Percentiles rank a stretch among this genome's conserved stretches.
Conservation (phyloP, 768 basidiomycete species). For the Termitomyces sp. region DNA sequence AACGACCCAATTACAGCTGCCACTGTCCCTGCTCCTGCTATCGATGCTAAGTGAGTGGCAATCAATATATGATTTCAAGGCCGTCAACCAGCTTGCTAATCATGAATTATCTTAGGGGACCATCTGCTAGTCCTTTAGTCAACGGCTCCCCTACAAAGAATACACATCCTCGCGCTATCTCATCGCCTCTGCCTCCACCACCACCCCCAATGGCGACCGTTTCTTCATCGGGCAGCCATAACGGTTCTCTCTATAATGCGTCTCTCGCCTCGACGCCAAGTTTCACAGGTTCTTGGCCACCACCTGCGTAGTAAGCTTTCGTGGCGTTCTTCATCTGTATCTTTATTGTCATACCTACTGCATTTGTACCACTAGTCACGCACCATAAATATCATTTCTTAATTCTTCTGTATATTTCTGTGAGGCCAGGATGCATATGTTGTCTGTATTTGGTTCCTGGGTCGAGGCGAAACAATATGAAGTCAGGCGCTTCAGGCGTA, state of each 20-base stretch:
- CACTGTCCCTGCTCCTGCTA: constrained; percentile 18
- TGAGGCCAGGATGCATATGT: too few relatives aligned
- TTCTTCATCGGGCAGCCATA: constrained; percentile 33
- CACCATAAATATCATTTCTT: constrained; percentile 11
- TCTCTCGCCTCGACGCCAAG: constrained; percentile 29
- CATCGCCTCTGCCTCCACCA: constrained; percentile 27
- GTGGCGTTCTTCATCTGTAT: constrained; percentile 9
- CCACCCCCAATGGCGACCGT: constrained; percentile 26
- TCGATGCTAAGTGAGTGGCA: constrained; percentile 35
- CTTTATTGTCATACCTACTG: constrained; percentile 12
- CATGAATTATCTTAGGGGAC: constrained; percentile 3
- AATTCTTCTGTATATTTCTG: not conserved
- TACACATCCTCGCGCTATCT: constrained; percentile 14
- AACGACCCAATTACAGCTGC: constrained; percentile 38
- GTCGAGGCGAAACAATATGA: not conserved
- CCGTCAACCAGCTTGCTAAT: not conserved
- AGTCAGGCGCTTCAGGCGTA: not conserved
- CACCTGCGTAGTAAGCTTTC: constrained; percentile 6
- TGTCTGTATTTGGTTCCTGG: not conserved
- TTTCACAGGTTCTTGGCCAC: constrained; percentile 13
- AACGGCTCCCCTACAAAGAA: constrained; percentile 37
- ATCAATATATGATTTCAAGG: not conserved
- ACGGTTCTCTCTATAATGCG: constrained; percentile 35
- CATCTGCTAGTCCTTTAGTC: constrained; percentile 20
- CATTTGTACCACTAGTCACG: constrained; percentile 19